Percentiles rank a stretch among this genome's conserved stretches.
These are phyloP conservation scores for Luvunga scandens DNA, from an alignment of 345 rosid genomes.

Conservation along the genomic window DNA sequence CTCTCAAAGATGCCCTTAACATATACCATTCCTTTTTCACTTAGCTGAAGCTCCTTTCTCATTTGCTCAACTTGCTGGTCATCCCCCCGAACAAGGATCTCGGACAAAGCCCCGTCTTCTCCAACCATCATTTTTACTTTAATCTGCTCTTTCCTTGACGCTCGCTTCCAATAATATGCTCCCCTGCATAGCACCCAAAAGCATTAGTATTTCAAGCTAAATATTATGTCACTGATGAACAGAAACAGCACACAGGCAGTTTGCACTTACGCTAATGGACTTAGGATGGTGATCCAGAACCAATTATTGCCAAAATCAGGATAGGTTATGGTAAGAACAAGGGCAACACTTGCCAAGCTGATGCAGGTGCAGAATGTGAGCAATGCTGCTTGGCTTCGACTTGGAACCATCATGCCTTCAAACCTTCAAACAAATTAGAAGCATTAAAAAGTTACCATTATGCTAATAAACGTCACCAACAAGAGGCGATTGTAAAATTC, in stretches of 20 bases:
- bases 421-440: conserved; percentile 41
- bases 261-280: conserved; percentile 84
- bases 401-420: conserved; percentile 87
- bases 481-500: too few species aligned
- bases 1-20: conserved; percentile 86
- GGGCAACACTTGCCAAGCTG: conserved; percentile 90
- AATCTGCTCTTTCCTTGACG: conserved; percentile 90
- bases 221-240: neutral
- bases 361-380: conserved; percentile 95
- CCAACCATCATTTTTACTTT: conserved; percentile 76
- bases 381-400: conserved; percentile 89
- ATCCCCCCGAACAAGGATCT: conserved; percentile 87
- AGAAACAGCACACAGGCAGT: neutral
- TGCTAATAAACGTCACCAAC: neutral
- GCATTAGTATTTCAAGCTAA: conserved; percentile 1
- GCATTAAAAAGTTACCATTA: neutral
- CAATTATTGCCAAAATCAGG: conserved; percentile 91
- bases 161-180: conserved; percentile 81
- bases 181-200: conserved; percentile 48
- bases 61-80: conserved; percentile 87
- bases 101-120: conserved; percentile 48
- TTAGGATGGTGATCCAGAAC: conserved; percentile 74
- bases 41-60: conserved; percentile 81
- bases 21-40: conserved; percentile 90
- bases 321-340: conserved; percentile 79